phyloP scores from a whole-genome alignment of 176 grass and related monocot species.

The Ensete glaucum region DNA sequence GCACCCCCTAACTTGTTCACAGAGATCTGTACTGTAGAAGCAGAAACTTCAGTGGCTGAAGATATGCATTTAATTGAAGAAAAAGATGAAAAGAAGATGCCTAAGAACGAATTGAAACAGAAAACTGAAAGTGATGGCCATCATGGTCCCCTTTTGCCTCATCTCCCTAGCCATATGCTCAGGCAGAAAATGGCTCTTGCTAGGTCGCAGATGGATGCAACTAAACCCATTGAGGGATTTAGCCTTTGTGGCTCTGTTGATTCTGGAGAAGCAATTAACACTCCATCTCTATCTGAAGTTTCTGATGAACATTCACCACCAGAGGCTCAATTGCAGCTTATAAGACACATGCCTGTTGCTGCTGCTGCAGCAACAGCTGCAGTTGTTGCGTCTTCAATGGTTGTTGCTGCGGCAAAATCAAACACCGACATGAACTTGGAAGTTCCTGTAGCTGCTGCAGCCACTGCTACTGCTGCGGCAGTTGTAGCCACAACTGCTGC shows the following conservation, averaged over 20 bases:
- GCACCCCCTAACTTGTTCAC: conserved; percentile 89
- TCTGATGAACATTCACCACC: neutral
- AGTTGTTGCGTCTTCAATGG: conserved; percentile 91
- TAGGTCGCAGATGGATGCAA: conserved; percentile 26
- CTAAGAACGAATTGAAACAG: neutral
- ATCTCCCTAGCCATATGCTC: conserved; percentile 14
- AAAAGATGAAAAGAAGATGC: conserved; percentile 36
- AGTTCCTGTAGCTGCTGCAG: conserved; percentile 73
- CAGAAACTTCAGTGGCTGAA: conserved; percentile 32
- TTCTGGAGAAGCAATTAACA: neutral
- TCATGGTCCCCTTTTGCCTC: conserved; percentile 51
- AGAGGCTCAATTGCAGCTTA: conserved; percentile 14
- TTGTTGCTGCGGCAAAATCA: conserved; percentile 82
- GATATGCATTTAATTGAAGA: conserved; percentile 16
- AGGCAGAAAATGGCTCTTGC: neutral
- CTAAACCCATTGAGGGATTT: conserved; percentile 50
- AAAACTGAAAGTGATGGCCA: conserved; percentile 21
- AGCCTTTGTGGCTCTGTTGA: conserved; percentile 23
- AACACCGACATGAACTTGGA: conserved; percentile 72
- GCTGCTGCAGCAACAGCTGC: conserved; percentile 97
- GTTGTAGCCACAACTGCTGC: conserved; percentile 84
- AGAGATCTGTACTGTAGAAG: conserved; percentile 64
- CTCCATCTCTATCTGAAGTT: conserved; percentile 8
- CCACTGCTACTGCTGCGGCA: conserved; percentile 86
- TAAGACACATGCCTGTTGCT: conserved; percentile 63